Conservation (phyloP, 1,284 basidiomycete genomes). For the Rhodotorula mucilaginosa region DNA sequence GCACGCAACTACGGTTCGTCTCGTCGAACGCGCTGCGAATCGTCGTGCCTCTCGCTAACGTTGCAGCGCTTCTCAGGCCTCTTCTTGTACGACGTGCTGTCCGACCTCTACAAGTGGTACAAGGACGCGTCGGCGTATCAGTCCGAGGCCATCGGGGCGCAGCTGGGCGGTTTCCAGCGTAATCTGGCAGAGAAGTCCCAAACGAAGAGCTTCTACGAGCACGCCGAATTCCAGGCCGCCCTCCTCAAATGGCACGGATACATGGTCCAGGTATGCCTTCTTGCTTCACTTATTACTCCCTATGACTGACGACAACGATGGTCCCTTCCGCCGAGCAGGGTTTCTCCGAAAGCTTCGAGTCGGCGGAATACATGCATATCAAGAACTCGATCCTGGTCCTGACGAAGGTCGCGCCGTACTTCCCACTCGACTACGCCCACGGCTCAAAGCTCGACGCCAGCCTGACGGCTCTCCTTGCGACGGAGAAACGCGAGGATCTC, state of each 20-base stretch:
- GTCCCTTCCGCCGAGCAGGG: conserved; percentile 52
- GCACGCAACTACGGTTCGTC: conserved; percentile 83
- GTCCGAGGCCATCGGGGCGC: conserved; percentile 53
- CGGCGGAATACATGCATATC: conserved; percentile 82
- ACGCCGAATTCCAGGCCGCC: conserved; percentile 33
- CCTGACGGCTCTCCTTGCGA: conserved; percentile 67
- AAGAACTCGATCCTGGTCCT: conserved; percentile 87
- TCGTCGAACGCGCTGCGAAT: not conserved
- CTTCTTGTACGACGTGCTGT: conserved; percentile 66
- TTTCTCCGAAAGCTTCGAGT: conserved; percentile 48
- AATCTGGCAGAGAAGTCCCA: not conserved
- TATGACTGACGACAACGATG: not conserved
- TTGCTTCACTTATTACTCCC: conserved; percentile 42
- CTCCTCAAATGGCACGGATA: conserved; percentile 44
- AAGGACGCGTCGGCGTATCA: conserved; percentile 58
- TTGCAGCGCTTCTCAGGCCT: conserved; percentile 32
- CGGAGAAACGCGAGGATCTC: conserved; percentile 62
- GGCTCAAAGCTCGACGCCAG: conserved; percentile 61
- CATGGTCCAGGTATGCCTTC: conserved; percentile 18
- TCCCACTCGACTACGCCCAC: conserved; percentile 64
- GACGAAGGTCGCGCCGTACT: conserved; percentile 81
- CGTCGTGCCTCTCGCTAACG: not conserved
- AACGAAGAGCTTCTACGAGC: conserved; percentile 30
- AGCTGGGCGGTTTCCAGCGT: conserved; percentile 40
- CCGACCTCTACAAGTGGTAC: conserved; percentile 74